Percentiles rank a stretch among this genome's conserved stretches.
Conservation (phyloP, 192 early-diverging fungal species). For the Coemansia sp. region DNA sequence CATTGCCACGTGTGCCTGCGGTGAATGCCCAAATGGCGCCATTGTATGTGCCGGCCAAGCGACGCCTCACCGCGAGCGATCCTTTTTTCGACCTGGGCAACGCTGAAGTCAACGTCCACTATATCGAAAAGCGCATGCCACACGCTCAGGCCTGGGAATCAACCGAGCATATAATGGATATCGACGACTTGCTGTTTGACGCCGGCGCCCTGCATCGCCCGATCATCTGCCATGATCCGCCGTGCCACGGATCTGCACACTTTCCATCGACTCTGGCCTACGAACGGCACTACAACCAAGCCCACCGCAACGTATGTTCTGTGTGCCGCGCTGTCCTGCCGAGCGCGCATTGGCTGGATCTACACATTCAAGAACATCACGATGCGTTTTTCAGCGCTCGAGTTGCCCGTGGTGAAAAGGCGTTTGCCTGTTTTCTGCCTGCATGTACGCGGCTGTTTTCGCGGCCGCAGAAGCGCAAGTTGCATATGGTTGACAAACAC, state of each 20-base stretch:
- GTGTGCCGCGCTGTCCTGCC: slow-evolving; percentile 35
- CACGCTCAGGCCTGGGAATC: not conserved
- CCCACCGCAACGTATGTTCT: slow-evolving; percentile 37
- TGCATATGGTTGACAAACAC: slow-evolving; percentile 46
- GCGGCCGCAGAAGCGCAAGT: slow-evolving; percentile 19
- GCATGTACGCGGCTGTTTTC: slow-evolving; percentile 25
- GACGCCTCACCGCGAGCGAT: slow-evolving; percentile 31
- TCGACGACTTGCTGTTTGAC: slow-evolving; percentile 6
- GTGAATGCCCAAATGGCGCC: slow-evolving; percentile 16
- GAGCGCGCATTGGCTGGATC: slow-evolving; percentile 50
- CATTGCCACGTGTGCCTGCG: not conserved
- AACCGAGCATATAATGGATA: not conserved
- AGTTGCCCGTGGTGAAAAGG: slow-evolving; percentile 28
- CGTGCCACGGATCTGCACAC: slow-evolving; percentile 29
- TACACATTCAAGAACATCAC: slow-evolving; percentile 48
- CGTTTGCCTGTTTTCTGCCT: slow-evolving; percentile 34
- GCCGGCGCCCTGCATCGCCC: slow-evolving; percentile 1
- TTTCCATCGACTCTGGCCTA: slow-evolving; percentile 26
- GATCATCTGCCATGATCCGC: slow-evolving; percentile 41
- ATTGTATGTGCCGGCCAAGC: slow-evolving; percentile 46
- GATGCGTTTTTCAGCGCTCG: slow-evolving; percentile 41
- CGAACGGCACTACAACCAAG: slow-evolving; percentile 49
- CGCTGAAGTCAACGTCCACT: slow-evolving; percentile 23
- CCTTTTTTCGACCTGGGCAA: slow-evolving; percentile 48
- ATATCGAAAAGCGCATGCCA: slow-evolving; percentile 16